phyloP scores from a whole-genome alignment of 2,329 filamentous ascomycete genomes.

The Calonectria hawksworthii region DNA sequence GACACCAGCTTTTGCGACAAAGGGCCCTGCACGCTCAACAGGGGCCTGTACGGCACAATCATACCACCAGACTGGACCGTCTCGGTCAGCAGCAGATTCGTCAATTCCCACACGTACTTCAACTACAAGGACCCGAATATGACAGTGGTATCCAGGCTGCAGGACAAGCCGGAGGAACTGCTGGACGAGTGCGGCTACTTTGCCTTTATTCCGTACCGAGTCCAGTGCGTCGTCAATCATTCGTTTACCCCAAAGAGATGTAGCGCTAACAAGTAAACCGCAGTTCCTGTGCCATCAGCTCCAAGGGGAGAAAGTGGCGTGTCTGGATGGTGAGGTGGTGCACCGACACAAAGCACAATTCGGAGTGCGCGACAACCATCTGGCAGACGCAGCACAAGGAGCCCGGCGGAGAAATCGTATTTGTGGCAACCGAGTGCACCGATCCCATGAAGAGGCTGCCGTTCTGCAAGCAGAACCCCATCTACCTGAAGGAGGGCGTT shows the following conservation, averaged over 20 bases:
- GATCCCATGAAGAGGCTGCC: not conserved
- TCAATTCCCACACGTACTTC: not conserved
- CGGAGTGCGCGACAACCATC: slow-evolving; percentile 3
- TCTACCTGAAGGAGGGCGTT: slow-evolving; percentile 12
- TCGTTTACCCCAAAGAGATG: no score
- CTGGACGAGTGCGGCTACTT: slow-evolving; percentile 11
- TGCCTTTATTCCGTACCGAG: slow-evolving; percentile 11
- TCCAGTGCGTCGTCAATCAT: slow-evolving; percentile 3
- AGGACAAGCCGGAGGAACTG: not conserved
- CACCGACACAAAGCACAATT: not conserved
- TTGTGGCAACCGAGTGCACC: slow-evolving; percentile 17
- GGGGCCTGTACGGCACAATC: not conserved
- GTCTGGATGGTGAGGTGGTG: not conserved
- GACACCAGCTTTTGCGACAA: not conserved
- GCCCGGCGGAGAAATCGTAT: slow-evolving; percentile 2
- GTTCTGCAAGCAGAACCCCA: slow-evolving; percentile 21
- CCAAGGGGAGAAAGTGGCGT: not conserved
- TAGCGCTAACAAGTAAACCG: not conserved
- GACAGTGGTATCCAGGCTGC: not conserved
- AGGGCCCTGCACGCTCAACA: not conserved
- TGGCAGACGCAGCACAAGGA: not conserved
- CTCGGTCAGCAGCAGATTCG: not conserved
- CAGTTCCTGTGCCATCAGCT: slow-evolving; percentile 4
- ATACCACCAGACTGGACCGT: not conserved
- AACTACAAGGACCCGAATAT: not conserved